These are phyloP conservation scores for Fonsecaea erecta DNA, from an alignment of 2,329 filamentous ascomycete genomes.

Conservation along the genomic window DNA sequence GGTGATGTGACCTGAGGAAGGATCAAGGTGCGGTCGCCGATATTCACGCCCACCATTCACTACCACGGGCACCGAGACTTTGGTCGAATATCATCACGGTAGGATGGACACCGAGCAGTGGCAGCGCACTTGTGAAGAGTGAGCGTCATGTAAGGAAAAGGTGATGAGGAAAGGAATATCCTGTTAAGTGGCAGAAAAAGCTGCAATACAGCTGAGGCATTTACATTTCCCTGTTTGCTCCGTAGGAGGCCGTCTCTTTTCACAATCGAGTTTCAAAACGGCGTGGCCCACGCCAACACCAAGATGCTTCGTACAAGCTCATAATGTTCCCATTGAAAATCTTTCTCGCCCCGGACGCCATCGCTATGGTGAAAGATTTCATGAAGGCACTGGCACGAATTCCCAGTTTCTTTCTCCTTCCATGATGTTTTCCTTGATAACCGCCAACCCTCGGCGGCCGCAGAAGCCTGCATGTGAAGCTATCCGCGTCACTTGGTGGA, in stretches of 20 bases:
- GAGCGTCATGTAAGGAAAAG: background rate
- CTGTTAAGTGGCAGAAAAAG: background rate
- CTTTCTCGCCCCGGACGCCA: slow-evolving; percentile 21
- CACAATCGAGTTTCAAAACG: background rate
- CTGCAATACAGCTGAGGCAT: background rate
- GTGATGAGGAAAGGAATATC: background rate
- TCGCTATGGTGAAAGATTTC: slow-evolving; percentile 28
- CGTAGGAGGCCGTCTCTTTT: background rate
- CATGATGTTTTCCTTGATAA: slow-evolving; percentile 50
- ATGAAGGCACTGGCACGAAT: slow-evolving; percentile 46
- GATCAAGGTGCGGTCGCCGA: background rate
- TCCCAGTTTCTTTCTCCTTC: slow-evolving; percentile 54
- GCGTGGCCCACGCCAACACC: background rate
- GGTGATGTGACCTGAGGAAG: background rate
- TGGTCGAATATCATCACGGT: too few species aligned
- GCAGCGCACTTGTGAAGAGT: too few species aligned
- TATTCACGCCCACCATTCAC: background rate
- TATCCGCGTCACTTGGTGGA: slow-evolving; percentile 45
- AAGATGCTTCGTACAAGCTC: background rate
- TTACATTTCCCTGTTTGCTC: background rate
- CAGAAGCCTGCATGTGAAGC: slow-evolving; percentile 53
- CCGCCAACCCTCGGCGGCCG: slow-evolving; percentile 49
- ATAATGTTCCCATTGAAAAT: background rate
- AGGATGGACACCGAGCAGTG: too few species aligned
- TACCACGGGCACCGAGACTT: background rate